Base-by-base conservation (phyloP, 2,329 filamentous ascomycete species). In the Sporothrix inflata region DNA sequence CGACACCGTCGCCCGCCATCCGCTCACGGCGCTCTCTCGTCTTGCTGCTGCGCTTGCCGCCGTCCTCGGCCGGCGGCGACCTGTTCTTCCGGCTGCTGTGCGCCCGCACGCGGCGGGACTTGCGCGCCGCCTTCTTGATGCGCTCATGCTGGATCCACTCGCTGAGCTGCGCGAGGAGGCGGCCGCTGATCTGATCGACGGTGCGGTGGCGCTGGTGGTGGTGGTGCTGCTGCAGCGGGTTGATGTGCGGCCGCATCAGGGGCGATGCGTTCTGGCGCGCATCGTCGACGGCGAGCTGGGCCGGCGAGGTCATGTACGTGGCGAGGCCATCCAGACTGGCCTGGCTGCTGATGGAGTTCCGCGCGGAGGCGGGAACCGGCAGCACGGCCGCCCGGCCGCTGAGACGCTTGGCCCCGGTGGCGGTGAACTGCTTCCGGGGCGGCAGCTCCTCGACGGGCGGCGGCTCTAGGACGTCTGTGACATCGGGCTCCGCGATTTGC, bases 91-190 rank as follows among this genome's bases (percentile, higher is more conserved):
- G 84, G 74, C 80, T 83, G 38, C 60, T 38, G 49, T 78, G 77
- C 74, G 70, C 12, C 76, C 71, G 73, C 77, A 75, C 51, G 80
- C 81, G 84, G 76, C 78, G 85, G 78, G 84, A 80, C 78, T 86
- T 89, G 68, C 85, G 85, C 11, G 85, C 81, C 51, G 87, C 86
- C 76, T 89, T 89, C 80, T 91, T 92, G 42, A 85, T 82, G 78
- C 91, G 92, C 81, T 98, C 94, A 67, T 91, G 88, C 76, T 94
- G 89, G 51, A 98, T 83, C 95, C 95, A 98, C 75, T 93, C 89
- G 34, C 88, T 86, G 16, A 98, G 90, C 78, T 97, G 93, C 24
- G 90, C 86, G 38, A 96, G 82, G 8, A 97, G 81, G 75, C 85
- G 87, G 76, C 90, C 84, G 69, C 84, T 84, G 53, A 78, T 77